A percentile compares a stretch with the other conserved stretches of the same genome.
phyloP scores from a whole-genome alignment of 1,284 basidiomycete species.

The Caloboletus firmus region DNA sequence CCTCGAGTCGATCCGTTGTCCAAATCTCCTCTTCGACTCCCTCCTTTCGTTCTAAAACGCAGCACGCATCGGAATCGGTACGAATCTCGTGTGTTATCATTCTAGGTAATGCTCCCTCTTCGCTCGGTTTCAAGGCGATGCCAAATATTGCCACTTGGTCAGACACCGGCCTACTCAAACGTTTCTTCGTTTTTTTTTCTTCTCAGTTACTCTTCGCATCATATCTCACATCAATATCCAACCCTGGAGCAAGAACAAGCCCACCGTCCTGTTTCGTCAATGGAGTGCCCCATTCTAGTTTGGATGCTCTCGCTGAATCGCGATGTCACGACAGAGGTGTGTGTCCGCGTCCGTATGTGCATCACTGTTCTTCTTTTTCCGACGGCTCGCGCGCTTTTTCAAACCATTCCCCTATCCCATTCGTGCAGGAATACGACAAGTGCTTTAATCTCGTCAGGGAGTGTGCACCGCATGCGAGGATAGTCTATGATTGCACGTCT shows the following conservation, averaged over 20 bases:
- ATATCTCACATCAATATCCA: not conserved
- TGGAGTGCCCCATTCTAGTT: slow-evolving; percentile 67
- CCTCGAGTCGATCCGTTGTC: not conserved
- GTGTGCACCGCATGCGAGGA: slow-evolving; percentile 55
- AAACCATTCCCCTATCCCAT: not conserved
- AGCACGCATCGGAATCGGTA: not conserved
- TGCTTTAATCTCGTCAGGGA: slow-evolving; percentile 56
- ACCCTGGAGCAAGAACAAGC: not conserved
- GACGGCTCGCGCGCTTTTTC: slow-evolving; percentile 4
- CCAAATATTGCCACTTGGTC: not conserved
- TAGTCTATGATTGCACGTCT: slow-evolving; percentile 52
- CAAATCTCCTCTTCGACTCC: not conserved
- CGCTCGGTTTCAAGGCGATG: not conserved
- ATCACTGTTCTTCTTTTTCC: not conserved
- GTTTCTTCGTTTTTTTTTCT: not conserved
- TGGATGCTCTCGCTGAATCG: slow-evolving; percentile 77
- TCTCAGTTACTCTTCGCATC: not conserved
- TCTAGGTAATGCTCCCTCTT: slow-evolving; percentile 1
- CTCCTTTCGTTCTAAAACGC: not conserved
- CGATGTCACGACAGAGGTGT: slow-evolving; percentile 63
- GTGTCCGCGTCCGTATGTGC: slow-evolving; percentile 20
- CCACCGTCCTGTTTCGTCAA: slow-evolving; percentile 5
- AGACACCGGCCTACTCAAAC: not conserved
- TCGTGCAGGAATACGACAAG: slow-evolving; percentile 62
- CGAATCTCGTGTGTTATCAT: slow-evolving; percentile 1